These are phyloP conservation scores for Candida saitoana DNA, from an alignment of 805 yeast species.

Conservation along the genomic window DNA sequence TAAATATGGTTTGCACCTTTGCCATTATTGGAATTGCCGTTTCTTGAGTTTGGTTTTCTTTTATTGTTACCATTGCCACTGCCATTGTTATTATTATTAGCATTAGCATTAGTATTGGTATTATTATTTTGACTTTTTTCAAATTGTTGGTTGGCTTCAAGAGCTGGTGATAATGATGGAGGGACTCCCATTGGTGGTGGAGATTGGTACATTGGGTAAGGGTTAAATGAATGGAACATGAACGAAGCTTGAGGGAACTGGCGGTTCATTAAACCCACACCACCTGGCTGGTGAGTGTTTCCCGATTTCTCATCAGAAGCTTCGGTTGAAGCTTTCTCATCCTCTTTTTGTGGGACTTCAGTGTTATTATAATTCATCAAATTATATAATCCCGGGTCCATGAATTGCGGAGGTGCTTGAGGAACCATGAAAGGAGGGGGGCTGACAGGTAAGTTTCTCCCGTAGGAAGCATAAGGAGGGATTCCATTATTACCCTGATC, in stretches of 20 bases:
- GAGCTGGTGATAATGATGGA: constrained; percentile 10
- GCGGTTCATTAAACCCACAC: constrained; percentile 37
- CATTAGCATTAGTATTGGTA: background rate
- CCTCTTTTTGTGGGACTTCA: constrained; percentile 2
- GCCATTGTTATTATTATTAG: background rate
- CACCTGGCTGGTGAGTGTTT: constrained; percentile 12
- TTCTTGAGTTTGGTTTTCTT: constrained; percentile 12
- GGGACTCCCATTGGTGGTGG: constrained; percentile 16
- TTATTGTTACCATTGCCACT: constrained; percentile 6
- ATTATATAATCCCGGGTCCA: constrained; percentile 35
- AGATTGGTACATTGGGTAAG: constrained; percentile 39
- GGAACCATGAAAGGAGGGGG: constrained; percentile 40
- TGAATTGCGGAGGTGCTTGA: constrained; percentile 33
- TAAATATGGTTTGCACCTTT: constrained; percentile 47
- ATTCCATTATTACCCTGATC: constrained; percentile 20
- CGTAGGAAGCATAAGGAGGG: constrained; percentile 13
- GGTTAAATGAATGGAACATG: constrained; percentile 49
- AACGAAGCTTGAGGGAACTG: constrained; percentile 34
- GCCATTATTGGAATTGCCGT: constrained; percentile 12
- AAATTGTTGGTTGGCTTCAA: constrained; percentile 7
- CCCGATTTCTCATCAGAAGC: constrained; percentile 6
- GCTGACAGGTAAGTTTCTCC: constrained; percentile 21
- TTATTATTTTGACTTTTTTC: background rate
- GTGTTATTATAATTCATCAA: constrained; percentile 21
- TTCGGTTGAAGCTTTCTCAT: constrained; percentile 2